Base-by-base conservation (phyloP, 2,329 filamentous ascomycete genomes). In the Alternaria alternata region DNA sequence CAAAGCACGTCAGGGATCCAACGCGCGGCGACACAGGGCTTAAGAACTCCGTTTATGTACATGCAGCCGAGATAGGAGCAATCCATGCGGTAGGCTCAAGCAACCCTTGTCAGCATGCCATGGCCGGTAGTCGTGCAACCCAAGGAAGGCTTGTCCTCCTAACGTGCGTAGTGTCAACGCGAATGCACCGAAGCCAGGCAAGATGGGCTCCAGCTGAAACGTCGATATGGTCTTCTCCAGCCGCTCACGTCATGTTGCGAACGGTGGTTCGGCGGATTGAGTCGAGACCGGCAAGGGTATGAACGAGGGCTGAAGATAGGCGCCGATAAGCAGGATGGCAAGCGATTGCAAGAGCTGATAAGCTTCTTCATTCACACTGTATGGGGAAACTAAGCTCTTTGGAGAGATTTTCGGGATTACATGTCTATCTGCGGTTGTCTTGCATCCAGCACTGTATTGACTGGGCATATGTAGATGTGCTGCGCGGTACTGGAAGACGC, bases 91-190 rank as follows among this genome's bases (percentile, higher is more conserved):
- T 48, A 43, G 47, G 47, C 49, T 56, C 51, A 59, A 59, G 54
- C 52, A 24, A 52, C 42, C 52, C 63, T 53, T 32, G 34, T 36
- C 52, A 30, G 20, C 26, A 28, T 41, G 53, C 52, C 60, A 55
- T 42, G 44, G 36, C 24, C 26, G 52, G n/a, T 43, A 52, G 30
- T 16, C 36, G 28, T 42, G 51, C 26, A 34, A 48, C 41, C 44
- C 49, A 61, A 59, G 59, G 36, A 51, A 42, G 54, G 61, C 57
- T 56, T 63, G 61, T 42, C 43, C 39, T 48, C 24, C 43, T 48
- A 38, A 30, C 9, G 34, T 26, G 42, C 36, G 24, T 39, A 41
- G 28, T 46, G 24, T n/a, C 32, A 32, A 49, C 34, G 14, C 38
- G 38, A 52, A 51, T 32, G 20, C 41, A 59, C 61, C 36, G 48